phyloP scores from a whole-genome alignment of 257 asterid genomes.

The Solanum ossicruentum region DNA sequence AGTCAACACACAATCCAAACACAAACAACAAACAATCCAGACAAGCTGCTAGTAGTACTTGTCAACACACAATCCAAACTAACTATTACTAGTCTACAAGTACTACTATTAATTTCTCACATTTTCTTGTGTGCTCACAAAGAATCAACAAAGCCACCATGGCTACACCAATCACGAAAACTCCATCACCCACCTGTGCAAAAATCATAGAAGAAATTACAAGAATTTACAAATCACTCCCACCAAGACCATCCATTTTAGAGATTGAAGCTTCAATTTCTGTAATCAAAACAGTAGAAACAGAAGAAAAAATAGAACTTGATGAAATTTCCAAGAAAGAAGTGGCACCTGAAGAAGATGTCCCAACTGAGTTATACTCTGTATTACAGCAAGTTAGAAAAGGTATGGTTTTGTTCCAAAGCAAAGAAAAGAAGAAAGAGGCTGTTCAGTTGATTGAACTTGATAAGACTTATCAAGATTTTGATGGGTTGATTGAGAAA shows the following conservation, averaged over 20 bases:
- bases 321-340: constrained; percentile 37
- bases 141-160: constrained; percentile 6
- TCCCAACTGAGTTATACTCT: constrained; percentile 39
- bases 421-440: constrained; percentile 53
- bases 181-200: constrained; percentile 21
- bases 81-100: background rate
- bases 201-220: constrained; percentile 54
- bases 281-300: constrained; percentile 32
- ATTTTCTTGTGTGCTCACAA: background rate
- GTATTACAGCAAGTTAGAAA: constrained; percentile 37
- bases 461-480: constrained; percentile 36
- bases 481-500: constrained; percentile 46
- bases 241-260: constrained; percentile 54
- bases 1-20: background rate
- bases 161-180: constrained; percentile 21
- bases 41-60: no score
- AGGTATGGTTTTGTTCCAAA: constrained; percentile 26
- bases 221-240: constrained; percentile 42
- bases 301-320: constrained; percentile 27
- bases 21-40: no score
- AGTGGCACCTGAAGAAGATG: constrained; percentile 15
- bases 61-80: background rate
- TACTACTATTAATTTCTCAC: background rate
- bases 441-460: constrained; percentile 46
- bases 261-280: constrained; percentile 63